Conservation (phyloP, 2,329 filamentous ascomycete species). For the Penicillium brasilianum region DNA sequence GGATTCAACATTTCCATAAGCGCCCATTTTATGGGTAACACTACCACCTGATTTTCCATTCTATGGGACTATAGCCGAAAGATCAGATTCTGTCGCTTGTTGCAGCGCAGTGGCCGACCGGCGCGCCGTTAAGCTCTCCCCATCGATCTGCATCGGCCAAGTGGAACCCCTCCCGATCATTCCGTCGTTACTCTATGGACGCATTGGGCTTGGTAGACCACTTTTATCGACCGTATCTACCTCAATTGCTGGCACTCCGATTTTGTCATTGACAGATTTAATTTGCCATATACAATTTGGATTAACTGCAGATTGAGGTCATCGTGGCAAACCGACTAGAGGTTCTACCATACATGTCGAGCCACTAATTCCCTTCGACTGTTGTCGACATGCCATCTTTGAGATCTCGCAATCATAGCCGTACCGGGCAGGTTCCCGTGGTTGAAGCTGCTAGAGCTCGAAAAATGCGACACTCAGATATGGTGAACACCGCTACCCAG, state of each 20-base stretch:
- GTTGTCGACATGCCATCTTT: conserved; percentile 23
- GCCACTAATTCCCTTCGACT: conserved; percentile 4
- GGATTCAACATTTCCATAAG: background rate
- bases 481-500: background rate
- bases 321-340: background rate
- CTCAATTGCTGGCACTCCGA: background rate
- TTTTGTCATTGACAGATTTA: background rate
- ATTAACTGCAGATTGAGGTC: background rate
- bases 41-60: conserved; percentile 10
- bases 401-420: conserved; percentile 16
- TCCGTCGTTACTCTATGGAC: conserved; percentile 6
- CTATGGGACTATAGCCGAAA: conserved; percentile 13
- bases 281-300: background rate
- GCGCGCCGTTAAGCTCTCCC: conserved; percentile 17
- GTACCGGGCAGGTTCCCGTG: background rate
- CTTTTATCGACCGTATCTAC: background rate
- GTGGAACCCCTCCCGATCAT: conserved; percentile 9
- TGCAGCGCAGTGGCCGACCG: conserved; percentile 15
- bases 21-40: background rate
- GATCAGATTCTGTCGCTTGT: conserved; percentile 10
- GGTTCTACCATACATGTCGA: conserved; percentile 14
- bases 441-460: background rate
- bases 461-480: background rate
- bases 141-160: conserved; percentile 7
- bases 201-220: background rate